phyloP scores from a whole-genome alignment of 2,329 filamentous ascomycete species.

The Huntiella decipiens region DNA sequence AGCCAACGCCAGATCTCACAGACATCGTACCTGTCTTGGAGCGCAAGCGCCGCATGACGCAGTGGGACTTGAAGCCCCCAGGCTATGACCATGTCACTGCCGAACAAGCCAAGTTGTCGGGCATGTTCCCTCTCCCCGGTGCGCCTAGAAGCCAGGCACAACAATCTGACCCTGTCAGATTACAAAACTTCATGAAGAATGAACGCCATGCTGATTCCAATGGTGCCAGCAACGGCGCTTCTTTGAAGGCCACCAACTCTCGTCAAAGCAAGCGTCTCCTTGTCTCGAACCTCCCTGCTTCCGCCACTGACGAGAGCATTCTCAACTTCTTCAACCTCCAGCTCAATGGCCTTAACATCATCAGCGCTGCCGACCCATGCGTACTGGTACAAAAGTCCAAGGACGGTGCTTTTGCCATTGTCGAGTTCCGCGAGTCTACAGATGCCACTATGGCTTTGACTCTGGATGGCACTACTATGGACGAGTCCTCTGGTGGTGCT shows the following conservation, averaged over 20 bases:
- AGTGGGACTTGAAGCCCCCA: constrained; percentile 98
- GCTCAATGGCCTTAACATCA: constrained; percentile 87
- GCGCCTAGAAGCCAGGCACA: constrained; percentile 74
- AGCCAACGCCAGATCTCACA: constrained; percentile 89
- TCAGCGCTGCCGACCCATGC: constrained; percentile 69
- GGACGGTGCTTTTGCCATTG: constrained; percentile 60
- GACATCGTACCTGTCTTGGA: constrained; percentile 65
- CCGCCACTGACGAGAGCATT: constrained; percentile 56
- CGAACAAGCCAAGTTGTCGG: constrained; percentile 93
- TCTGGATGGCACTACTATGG: constrained; percentile 77
- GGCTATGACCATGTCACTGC: constrained; percentile 97
- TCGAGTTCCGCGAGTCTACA: constrained; percentile 74
- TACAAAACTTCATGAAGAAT: constrained; percentile 85
- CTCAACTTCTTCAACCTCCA: constrained; percentile 87
- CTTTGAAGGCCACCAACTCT: constrained; percentile 80
- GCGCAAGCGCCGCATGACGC: constrained; percentile 79
- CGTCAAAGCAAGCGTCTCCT: constrained; percentile 87
- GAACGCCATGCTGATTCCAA: constrained; percentile 25
- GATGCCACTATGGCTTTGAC: constrained; percentile 87
- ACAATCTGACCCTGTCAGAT: constrained; percentile 84
- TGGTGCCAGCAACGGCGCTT: constrained; percentile 43
- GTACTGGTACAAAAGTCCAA: constrained; percentile 63
- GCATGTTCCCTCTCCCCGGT: constrained; percentile 96
- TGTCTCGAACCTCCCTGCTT: constrained; percentile 60
- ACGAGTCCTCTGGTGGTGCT: constrained; percentile 35